Evolutionary conservation across 192 early-diverging fungal species (phyloP), one percentile per base, ranked within the genome.

Genomic region (Phlyctochytrium planicorne): DNA sequence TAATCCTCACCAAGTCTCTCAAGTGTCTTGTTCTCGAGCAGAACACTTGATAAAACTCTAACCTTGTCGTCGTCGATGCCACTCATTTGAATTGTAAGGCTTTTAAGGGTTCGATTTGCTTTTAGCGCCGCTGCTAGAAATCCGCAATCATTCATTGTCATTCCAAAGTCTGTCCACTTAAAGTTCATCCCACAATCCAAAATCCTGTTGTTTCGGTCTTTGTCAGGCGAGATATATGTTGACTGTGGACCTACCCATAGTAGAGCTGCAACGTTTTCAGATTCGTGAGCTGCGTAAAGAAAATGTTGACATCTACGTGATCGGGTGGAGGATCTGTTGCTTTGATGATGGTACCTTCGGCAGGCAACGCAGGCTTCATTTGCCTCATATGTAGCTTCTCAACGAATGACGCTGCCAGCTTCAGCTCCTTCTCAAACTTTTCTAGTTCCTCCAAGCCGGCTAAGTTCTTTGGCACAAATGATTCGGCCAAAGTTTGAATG

Each of bases 131-230:
- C 56, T 47, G 61, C 23, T 6, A 81, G 67, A 2, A 3, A 37
- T 2, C 67, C 59, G 29, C 74, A 67, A 56, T 84, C 82, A 37
- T 70, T 80, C 3, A 84, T 40, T 3, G 82, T 84, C 82, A 84
- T 84, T 14, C 82, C 82, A 75, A 84, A 84, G 12, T 69, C 63
- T 33, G 64, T 59, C 79, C 82, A 82, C 3, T 65, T 34, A 56
- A 84, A 84, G 31, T 84, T 68, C 16, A 84, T 84, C 1, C 80
- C 80, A 59, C 79, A 81, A 57, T 84, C 79, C 30, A 66, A 63
- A 1, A 84, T 71, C 1, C 82, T 84, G 35, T 0, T n/a, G n/a
- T 27, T 3, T 33, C n/a, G n/a, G n/a, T n/a, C n/a, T n/a, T n/a
- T n/a, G n/a, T n/a, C n/a, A n/a, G n/a, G n/a, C n/a, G n/a, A n/a